These are phyloP conservation scores for Blastomyces silverae DNA, from an alignment of 2,329 filamentous ascomycete species.

Conservation along the genomic window DNA sequence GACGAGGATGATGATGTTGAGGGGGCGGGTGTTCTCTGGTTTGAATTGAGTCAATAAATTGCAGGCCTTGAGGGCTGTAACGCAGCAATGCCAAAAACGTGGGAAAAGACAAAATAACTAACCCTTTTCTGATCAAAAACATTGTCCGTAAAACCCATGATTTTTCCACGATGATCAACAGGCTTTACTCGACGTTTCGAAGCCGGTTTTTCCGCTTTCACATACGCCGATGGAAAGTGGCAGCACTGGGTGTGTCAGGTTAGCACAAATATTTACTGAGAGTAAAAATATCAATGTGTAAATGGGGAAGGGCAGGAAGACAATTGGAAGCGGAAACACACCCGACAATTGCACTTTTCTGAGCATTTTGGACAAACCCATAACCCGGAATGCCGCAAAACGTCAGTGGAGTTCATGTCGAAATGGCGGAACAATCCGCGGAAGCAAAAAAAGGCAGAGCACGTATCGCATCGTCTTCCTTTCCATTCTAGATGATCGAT, in stretches of 20 bases:
- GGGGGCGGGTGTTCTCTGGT: slow-evolving; percentile 17
- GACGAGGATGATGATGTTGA: slow-evolving; percentile 12
- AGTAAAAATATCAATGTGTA: not conserved
- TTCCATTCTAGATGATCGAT: slow-evolving; percentile 35
- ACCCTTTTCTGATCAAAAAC: slow-evolving; percentile 35
- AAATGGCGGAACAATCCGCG: slow-evolving; percentile 35
- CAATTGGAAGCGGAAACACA: slow-evolving; percentile 13
- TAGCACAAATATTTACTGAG: slow-evolving; percentile 1
- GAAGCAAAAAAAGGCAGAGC: slow-evolving; percentile 34
- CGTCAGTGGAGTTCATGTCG: slow-evolving; percentile 29
- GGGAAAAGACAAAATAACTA: slow-evolving; percentile 12
- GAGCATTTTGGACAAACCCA: slow-evolving; percentile 34
- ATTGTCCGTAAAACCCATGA: slow-evolving; percentile 35
- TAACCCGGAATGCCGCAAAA: slow-evolving; percentile 27
- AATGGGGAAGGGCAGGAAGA: not conserved
- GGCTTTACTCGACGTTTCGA: slow-evolving; percentile 31
- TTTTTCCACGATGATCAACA: slow-evolving; percentile 30
- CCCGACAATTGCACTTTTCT: slow-evolving; percentile 32
- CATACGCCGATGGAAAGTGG: slow-evolving; percentile 31
- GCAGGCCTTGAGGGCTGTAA: not conserved
- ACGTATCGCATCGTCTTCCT: slow-evolving; percentile 30
- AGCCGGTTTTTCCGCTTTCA: slow-evolving; percentile 32
- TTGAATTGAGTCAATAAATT: slow-evolving; percentile 5
- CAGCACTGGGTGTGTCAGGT: slow-evolving; percentile 25
- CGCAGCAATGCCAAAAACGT: not conserved